Conservation (phyloP, 192 early-diverging fungal genomes). For the Phycomyces blakesleeanus region DNA sequence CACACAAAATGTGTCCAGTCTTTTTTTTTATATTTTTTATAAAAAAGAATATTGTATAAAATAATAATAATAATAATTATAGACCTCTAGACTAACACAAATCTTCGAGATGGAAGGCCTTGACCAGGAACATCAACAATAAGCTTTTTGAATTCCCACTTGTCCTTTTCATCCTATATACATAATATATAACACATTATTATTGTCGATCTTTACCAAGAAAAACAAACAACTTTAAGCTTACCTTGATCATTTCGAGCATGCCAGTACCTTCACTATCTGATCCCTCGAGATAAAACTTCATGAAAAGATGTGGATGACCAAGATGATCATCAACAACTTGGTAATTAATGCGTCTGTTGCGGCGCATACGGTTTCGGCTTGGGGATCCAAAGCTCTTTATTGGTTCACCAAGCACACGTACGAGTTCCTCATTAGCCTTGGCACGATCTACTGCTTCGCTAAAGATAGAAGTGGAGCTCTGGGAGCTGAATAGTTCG, state of each 20-base stretch:
- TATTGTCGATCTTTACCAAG: too few relatives aligned
- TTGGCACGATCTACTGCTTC: constrained; percentile 48
- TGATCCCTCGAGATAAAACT: constrained; percentile 52
- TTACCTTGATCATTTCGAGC: constrained; percentile 51
- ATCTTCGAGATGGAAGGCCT: constrained; percentile 37
- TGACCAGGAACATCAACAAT: constrained; percentile 54
- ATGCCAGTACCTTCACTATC: constrained; percentile 43
- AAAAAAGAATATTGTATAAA: neutral
- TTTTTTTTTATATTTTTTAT: neutral
- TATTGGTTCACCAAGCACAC: constrained; percentile 36
- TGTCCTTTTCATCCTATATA: constrained; percentile 23
- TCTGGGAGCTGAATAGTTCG: constrained; percentile 49
- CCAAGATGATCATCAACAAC: constrained; percentile 42
- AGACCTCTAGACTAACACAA: neutral
- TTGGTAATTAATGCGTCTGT: constrained; percentile 36
- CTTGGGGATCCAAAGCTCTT: constrained; percentile 35
- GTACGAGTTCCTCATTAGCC: constrained; percentile 33
- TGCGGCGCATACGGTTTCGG: constrained; percentile 13
- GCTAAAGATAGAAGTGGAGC: constrained; percentile 49
- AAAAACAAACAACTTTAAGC: neutral
- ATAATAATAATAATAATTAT: too few relatives aligned
- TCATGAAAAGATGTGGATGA: constrained; percentile 48
- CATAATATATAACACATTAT: too few relatives aligned
- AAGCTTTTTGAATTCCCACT: constrained; percentile 51
- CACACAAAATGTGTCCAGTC: neutral